phyloP scores from a whole-genome alignment of 306 rosid genomes.

The Malus sylvestris region DNA sequence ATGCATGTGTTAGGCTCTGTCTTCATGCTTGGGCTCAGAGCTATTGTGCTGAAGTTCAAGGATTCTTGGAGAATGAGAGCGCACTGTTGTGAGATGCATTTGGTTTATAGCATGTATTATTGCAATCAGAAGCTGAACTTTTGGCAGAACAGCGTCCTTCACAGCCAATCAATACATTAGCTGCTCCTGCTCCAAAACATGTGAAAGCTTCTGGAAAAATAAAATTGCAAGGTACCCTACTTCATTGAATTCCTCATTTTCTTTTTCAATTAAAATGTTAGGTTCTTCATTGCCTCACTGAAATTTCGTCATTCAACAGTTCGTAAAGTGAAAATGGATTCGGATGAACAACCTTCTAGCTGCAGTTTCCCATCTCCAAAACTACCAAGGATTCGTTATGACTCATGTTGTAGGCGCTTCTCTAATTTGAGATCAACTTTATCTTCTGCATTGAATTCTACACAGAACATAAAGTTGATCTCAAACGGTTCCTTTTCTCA shows the following conservation, averaged over 20 bases:
- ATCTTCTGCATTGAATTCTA: slow-evolving; percentile 11
- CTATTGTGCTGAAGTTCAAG: slow-evolving; percentile 17
- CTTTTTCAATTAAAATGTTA: background rate
- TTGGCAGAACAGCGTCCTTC: slow-evolving; percentile 11
- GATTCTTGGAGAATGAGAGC: slow-evolving; percentile 29
- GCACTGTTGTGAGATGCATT: slow-evolving; percentile 28
- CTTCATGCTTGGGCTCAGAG: slow-evolving; percentile 25
- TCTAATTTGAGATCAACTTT: slow-evolving; percentile 4
- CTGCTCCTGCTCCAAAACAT: slow-evolving; percentile 9
- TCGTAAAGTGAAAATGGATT: slow-evolving; percentile 25
- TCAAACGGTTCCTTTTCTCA: slow-evolving; percentile 11
- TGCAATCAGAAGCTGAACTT: slow-evolving; percentile 32
- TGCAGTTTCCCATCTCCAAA: slow-evolving; percentile 7
- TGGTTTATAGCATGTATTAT: slow-evolving; percentile 26
- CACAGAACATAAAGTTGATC: background rate
- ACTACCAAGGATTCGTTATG: slow-evolving; percentile 3
- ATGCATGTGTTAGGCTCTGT: slow-evolving; percentile 34
- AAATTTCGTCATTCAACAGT: slow-evolving; percentile 16
- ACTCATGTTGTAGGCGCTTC: background rate
- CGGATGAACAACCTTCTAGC: slow-evolving; percentile 14
- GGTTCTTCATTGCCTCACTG: background rate
- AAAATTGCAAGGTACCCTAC: slow-evolving; percentile 24
- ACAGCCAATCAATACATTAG: slow-evolving; percentile 13
- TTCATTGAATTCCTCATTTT: background rate
- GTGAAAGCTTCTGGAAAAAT: slow-evolving; percentile 18